Conservation (phyloP, 352 stramenopile species). For the Globisporangium spiculum region DNA sequence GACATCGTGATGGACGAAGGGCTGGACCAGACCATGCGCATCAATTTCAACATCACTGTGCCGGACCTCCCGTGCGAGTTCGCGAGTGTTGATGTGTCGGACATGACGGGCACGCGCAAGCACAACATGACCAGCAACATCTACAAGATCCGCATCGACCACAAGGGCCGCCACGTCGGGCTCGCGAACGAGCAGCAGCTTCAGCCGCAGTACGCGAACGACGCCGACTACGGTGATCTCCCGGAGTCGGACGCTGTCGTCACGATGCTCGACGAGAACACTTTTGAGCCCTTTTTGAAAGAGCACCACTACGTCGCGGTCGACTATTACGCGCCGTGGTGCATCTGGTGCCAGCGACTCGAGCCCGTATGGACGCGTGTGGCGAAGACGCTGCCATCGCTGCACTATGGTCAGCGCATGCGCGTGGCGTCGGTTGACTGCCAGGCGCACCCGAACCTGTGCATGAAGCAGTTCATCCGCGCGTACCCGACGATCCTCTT, state of each 20-base stretch:
- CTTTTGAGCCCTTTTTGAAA: conserved; percentile 91
- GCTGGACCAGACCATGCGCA: conserved; percentile 84
- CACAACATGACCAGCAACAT: conserved; percentile 99
- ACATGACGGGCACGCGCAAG: conserved; percentile 96
- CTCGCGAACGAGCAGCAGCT: conserved; percentile 89
- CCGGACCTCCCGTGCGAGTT: conserved; percentile 97
- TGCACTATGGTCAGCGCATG: conserved; percentile 82
- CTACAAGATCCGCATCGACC: conserved; percentile 93
- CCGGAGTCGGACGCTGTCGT: conserved; percentile 75
- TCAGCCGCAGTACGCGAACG: conserved; percentile 66
- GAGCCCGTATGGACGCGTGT: conserved; percentile 96
- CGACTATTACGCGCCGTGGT: conserved; percentile 96
- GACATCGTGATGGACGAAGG: conserved; percentile 89
- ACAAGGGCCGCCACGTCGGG: conserved; percentile 80
- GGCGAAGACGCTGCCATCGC: conserved; percentile 86
- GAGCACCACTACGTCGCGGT: conserved; percentile 96
- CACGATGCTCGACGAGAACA: conserved; percentile 74
- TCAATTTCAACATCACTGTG: conserved; percentile 99
- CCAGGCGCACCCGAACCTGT: conserved; percentile 90
- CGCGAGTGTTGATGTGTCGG: conserved; percentile 94
- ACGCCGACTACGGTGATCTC: conserved; percentile 64
- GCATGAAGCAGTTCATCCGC: conserved; percentile 94
- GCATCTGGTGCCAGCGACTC: conserved; percentile 96
- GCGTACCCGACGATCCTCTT: conserved; percentile 97
- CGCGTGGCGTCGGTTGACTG: conserved; percentile 92